Evolutionary conservation across 805 yeast genomes (phyloP).

Genomic region (Starmerella potacharoeniae): DNA sequence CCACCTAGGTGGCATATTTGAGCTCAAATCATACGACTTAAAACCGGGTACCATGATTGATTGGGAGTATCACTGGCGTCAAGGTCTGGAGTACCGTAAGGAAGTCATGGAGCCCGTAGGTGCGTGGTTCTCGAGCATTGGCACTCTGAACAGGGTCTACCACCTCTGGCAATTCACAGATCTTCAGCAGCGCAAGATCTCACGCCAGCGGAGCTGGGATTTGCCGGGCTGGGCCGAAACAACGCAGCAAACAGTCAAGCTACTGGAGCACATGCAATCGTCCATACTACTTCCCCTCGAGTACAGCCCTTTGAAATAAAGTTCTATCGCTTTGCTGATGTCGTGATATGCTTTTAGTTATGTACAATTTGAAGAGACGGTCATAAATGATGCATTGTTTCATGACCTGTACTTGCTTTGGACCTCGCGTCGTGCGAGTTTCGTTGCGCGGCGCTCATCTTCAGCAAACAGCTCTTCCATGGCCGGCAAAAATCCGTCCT

Average conservation of each 20-base stretch:
- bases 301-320: conserved; percentile 31
- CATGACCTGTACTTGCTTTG: conserved; percentile 6
- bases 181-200: conserved; percentile 33
- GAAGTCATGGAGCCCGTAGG: conserved; percentile 39
- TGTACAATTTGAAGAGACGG: too few species aligned
- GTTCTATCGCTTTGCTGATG: too few species aligned
- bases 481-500: conserved; percentile 6
- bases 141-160: conserved; percentile 33
- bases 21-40: conserved; percentile 32
- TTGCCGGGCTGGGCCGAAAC: conserved; percentile 38
- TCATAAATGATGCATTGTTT: too few species aligned
- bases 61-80: conserved; percentile 35
- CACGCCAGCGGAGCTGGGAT: conserved; percentile 36
- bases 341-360: too few species aligned
- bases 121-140: conserved; percentile 36
- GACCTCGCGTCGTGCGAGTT: conserved; percentile 9
- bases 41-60: conserved; percentile 34
- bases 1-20: conserved; percentile 34
- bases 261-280: conserved; percentile 31
- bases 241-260: conserved; percentile 34
- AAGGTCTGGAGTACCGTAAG: conserved; percentile 34
- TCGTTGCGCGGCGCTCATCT: conserved; percentile 11
- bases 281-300: conserved; percentile 32
- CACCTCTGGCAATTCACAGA: conserved; percentile 38
- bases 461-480: conserved; percentile 8